Evolutionary conservation across 2,329 filamentous ascomycete genomes (phyloP).

Genomic region (Fusarium musae): DNA sequence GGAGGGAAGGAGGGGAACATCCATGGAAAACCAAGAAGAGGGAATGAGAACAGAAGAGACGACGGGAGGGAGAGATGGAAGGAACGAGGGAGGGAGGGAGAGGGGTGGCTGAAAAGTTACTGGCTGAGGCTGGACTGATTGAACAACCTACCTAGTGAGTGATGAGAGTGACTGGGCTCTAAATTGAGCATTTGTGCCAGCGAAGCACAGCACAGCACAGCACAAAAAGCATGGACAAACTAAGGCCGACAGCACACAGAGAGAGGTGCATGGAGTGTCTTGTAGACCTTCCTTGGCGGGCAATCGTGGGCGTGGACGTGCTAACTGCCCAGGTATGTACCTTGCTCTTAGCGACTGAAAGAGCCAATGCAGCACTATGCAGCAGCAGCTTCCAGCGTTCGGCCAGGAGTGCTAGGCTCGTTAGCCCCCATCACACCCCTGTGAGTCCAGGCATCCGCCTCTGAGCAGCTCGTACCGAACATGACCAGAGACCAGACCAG

Average conservation of each 20-base stretch:
- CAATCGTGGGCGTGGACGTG: constrained; percentile 3
- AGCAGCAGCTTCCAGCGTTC: constrained; percentile 33
- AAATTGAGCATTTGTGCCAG: constrained; percentile 42
- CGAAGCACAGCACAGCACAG: constrained; percentile 35
- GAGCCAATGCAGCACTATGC: constrained; percentile 34
- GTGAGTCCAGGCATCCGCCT: constrained; percentile 22
- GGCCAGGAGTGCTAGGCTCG: constrained; percentile 23
- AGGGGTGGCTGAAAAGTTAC: constrained; percentile 47
- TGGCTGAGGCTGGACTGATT: constrained; percentile 40
- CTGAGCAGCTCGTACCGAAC: constrained; percentile 9
- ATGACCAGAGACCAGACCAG: constrained; percentile 21
- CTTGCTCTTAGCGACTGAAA: constrained; percentile 10
- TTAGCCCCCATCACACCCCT: constrained; percentile 28
- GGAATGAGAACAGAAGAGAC: no score
- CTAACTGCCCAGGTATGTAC: background rate
- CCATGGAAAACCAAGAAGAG: no score
- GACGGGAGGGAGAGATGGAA: no score
- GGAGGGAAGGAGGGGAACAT: no score
- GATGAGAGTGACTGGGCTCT: background rate
- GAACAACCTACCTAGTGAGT: background rate
- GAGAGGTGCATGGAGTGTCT: constrained; percentile 12
- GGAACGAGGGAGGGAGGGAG: constrained; percentile 39
- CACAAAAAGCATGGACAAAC: constrained; percentile 1
- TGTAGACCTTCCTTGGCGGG: constrained; percentile 29
- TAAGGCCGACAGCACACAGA: background rate